Percentiles rank a stretch among this genome's conserved stretches.
Evolutionary conservation across 2,329 filamentous ascomycete genomes (phyloP).

Genomic region (Cladosporium velox): DNA sequence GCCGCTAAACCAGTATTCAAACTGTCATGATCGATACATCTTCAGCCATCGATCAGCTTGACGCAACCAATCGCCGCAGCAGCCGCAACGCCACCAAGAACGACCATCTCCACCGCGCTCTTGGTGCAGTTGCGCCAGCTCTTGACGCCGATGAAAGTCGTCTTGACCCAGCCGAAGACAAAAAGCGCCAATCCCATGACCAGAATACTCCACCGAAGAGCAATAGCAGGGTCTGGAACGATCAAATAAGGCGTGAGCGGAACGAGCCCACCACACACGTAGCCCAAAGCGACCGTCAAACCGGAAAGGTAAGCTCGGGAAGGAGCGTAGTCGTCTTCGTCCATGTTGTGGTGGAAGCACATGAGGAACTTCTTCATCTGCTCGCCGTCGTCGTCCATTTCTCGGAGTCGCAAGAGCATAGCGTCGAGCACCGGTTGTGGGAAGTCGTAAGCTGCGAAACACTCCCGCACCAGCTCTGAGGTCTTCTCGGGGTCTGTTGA

Average conservation of each 20-base stretch:
- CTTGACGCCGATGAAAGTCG: conserved; percentile 49
- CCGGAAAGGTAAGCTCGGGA: conserved; percentile 54
- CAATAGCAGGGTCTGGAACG: conserved; percentile 44
- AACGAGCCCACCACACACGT: conserved; percentile 68
- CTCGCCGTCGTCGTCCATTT: conserved; percentile 24
- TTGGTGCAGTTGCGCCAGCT: conserved; percentile 52
- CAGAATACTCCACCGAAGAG: conserved; percentile 55
- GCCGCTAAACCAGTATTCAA: not conserved
- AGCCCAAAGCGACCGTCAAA: conserved; percentile 66
- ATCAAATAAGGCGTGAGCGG: conserved; percentile 70
- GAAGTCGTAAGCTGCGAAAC: conserved; percentile 46
- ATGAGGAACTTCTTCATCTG: conserved; percentile 49
- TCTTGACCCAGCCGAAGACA: conserved; percentile 64
- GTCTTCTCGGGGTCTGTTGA: conserved; percentile 41
- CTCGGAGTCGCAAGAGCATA: conserved; percentile 15
- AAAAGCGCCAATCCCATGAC: conserved; percentile 63
- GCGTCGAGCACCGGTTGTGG: conserved; percentile 32
- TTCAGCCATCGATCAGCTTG: conserved; percentile 45
- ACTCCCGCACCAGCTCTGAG: conserved; percentile 42
- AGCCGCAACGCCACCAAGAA: conserved; percentile 66
- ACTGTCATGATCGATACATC: not conserved
- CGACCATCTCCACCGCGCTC: conserved; percentile 64
- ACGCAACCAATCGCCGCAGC: conserved; percentile 66
- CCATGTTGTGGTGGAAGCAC: conserved; percentile 48
- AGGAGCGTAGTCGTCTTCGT: conserved; percentile 43